Percentiles rank a stretch among this genome's conserved stretches.
Evolutionary conservation across 768 basidiomycete species (phyloP).

Genomic region (Epithele typhae): DNA sequence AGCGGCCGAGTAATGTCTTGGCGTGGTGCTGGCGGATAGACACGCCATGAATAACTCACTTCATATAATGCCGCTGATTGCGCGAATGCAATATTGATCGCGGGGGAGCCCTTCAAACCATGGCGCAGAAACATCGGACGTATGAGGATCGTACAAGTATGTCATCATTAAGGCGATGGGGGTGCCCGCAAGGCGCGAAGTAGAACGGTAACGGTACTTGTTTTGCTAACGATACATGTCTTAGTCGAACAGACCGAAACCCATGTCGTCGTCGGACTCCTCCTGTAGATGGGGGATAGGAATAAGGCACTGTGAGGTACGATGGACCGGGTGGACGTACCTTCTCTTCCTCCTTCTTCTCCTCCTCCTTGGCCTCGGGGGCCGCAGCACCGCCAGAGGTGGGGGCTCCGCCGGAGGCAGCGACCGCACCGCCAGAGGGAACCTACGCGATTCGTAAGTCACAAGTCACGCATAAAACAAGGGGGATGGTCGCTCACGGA

Average conservation of each 20-base stretch:
- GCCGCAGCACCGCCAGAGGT: conserved; percentile 53
- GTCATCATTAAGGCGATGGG: conserved; percentile 15
- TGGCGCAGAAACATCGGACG: background rate
- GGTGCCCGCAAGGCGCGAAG: background rate
- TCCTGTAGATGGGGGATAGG: conserved; percentile 42
- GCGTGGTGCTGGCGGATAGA: no score
- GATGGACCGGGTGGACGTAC: conserved; percentile 33
- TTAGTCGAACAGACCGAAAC: conserved; percentile 98
- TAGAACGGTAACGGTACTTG: conserved; percentile 4
- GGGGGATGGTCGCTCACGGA: conserved; percentile 56
- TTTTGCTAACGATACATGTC: conserved; percentile 13
- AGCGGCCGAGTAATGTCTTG: no score
- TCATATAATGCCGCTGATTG: no score
- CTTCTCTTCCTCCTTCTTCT: conserved; percentile 83
- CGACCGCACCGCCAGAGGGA: conserved; percentile 88
- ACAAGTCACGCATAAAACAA: background rate
- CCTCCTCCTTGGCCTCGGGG: conserved; percentile 65
- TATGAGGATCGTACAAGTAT: conserved; percentile 10
- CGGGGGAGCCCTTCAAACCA: no score
- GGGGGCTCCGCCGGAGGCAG: conserved; percentile 45
- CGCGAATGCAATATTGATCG: no score
- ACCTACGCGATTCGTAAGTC: conserved; percentile 40
- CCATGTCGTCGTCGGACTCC: conserved; percentile 98
- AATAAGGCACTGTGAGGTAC: no score
- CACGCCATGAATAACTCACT: no score